These are phyloP conservation scores for Silene coronaria DNA, from an alignment of 179 eudicot species.

Conservation along the genomic window DNA sequence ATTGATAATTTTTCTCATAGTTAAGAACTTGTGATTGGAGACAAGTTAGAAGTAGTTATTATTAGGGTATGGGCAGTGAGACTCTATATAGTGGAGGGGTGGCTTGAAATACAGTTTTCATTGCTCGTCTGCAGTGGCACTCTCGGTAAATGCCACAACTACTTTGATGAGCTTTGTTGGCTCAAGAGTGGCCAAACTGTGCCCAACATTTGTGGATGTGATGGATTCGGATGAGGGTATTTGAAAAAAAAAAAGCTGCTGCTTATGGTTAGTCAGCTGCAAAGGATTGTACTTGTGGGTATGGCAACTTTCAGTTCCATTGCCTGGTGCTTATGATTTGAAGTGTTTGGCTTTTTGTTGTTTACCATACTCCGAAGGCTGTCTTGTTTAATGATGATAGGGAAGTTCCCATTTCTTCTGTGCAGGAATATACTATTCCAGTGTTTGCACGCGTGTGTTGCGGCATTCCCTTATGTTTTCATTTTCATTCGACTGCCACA, in stretches of 20 bases:
- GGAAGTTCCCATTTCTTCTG: conserved; percentile 28
- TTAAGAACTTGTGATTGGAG: background rate
- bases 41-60: background rate
- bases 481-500: background rate
- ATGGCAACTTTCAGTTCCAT: conserved; percentile 66
- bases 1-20: background rate
- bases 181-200: conserved; percentile 19
- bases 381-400: conserved; percentile 71
- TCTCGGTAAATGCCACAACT: conserved; percentile 22
- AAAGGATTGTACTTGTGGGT: conserved; percentile 67
- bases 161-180: conserved; percentile 17
- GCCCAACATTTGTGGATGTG: conserved; percentile 68
- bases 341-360: conserved; percentile 19
- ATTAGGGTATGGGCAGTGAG: background rate
- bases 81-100: background rate
- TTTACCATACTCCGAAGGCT: background rate
- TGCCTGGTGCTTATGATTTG: conserved; percentile 68
- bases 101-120: background rate
- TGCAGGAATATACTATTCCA: too few species aligned
- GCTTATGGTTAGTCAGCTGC: conserved; percentile 47
- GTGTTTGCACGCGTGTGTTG: too few species aligned
- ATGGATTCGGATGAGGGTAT: conserved; percentile 64
- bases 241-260: conserved; percentile 63
- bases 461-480: too few species aligned
- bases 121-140: conserved; percentile 17